Evolutionary conservation across 768 basidiomycete species (phyloP), one percentile per base, ranked within the genome.

Genomic region (Exsudoporus frostii): DNA sequence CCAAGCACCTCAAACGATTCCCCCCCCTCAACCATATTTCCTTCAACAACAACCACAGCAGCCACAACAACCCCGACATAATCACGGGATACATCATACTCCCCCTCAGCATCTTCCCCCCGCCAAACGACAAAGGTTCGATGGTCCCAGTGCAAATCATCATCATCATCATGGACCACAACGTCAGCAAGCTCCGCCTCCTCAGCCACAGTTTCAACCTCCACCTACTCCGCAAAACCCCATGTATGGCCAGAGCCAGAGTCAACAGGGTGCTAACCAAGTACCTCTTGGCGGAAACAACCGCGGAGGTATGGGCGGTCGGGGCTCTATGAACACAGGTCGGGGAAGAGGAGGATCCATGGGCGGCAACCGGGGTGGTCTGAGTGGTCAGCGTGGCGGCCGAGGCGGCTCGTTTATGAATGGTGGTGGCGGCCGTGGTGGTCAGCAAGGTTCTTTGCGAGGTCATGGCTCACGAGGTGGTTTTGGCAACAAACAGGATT

Each of bases 91-190:
- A 22, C 78, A 85, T 58, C 88, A 90, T 57, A 73, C 82, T 0
- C 81, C 86, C 10, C 85, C 86, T 33, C 88, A 89, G 61, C 87
- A 91, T 64, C 76, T 86, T n/a, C 94, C 94, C 9, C 93, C 94
- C 3, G 92, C 92, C 2, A 97, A 97, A 69, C 78, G 94, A 48
- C 92, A 86, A 60, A 82, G 92, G 39, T 94, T 94, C 64, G 94
- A 96, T 66, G 86, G 85, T 5, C 88, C 89, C 2, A 80, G 73
- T 56, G 78, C 78, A 51, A 76, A 73, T 59, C 70, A 70, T 34
- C 62, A 73, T 59, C 70, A 70, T 34, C 62, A 68, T 20, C 70
- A 71, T 20, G 63, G 57, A 24, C 80, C 77, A 55, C 68, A 70
- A 45, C 62, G 64, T 39, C 80, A 79, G 27, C 79, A 75, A 14